Base-by-base conservation (phyloP, 768 basidiomycete species). In the Arthromyces matolae region DNA sequence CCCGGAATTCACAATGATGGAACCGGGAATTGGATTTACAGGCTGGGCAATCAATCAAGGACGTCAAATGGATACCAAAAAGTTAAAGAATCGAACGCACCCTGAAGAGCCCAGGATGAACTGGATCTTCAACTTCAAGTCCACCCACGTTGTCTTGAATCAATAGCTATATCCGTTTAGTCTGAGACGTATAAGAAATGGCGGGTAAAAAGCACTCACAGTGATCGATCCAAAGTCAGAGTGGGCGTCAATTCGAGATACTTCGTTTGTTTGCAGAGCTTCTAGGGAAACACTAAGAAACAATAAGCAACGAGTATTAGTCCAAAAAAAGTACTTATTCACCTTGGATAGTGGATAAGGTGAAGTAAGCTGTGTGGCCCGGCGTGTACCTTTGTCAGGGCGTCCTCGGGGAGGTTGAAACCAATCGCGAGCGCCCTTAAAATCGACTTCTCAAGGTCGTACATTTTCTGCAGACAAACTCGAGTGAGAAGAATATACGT, bases 61-160 rank as follows among this genome's bases (percentile, higher is more conserved):
- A 18, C 14, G 25, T 41, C 9, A 28, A 25, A 42, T 23, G 8
- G 31, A 5, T 20, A n/a, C n/a, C n/a, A n/a, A n/a, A n/a, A 22
- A 14, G 8, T 12, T 13, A 32, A 22, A 25, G 39, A 14, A n/a
- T n/a, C n/a, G n/a, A n/a, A n/a, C n/a, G n/a, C 51, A 68, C 73
- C 33, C 61, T 46, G 53, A 75, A 76, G 33, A 60, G 42, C 1
- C 76, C 79, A 4, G 77, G 71, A 16, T 62, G 55, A 32, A 68
- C 63, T 0, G 79, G 79, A 56, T 78, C 73, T 57, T 83, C 79
- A 4, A 84, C 75, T 56, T 86, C 80, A 3, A 84, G 67, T 0
- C 84, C 84, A 6, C 82, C 81, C 2, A 75, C 69, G 4, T 73
- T 67, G 54, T 84, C 81, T 61, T 84, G 83, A 42, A 83, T 68